Evolutionary conservation across 2,329 filamentous ascomycete species (phyloP).

Genomic region (Aciculosporium take): DNA sequence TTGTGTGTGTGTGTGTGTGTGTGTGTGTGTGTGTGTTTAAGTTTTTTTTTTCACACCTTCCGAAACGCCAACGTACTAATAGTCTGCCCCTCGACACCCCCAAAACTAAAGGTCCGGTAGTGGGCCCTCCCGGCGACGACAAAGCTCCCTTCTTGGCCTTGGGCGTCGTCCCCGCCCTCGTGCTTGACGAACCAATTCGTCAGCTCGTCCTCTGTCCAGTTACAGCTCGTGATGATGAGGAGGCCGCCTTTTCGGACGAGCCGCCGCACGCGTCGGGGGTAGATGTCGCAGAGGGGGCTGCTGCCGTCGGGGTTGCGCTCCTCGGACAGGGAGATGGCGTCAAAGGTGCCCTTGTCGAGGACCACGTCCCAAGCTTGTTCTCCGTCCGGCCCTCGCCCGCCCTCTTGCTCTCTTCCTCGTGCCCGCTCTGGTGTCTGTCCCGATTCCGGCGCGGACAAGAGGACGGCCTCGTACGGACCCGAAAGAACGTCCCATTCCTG

Average conservation of each 20-base stretch:
- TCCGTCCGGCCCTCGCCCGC: conserved; percentile 5
- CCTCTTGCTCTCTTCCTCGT: too few species aligned
- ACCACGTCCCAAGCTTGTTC: conserved; percentile 66
- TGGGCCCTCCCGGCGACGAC: conserved; percentile 53
- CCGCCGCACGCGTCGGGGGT: conserved; percentile 51
- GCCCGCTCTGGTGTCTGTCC: too few species aligned
- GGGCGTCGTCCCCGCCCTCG: background rate
- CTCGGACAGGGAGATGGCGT: conserved; percentile 69
- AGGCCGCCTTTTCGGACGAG: conserved; percentile 59
- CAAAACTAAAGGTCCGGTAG: conserved; percentile 82
- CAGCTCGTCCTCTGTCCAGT: conserved; percentile 91
- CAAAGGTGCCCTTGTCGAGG: conserved; percentile 96
- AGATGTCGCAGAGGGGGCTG: conserved; percentile 58
- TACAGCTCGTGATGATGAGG: conserved; percentile 85
- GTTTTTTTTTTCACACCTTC: conserved; percentile 18
- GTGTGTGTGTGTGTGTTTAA: too few species aligned
- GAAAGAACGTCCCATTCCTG: conserved; percentile 50
- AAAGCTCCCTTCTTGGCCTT: conserved; percentile 26
- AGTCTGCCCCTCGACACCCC: conserved; percentile 73
- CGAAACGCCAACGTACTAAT: conserved; percentile 78
- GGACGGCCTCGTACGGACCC: conserved; percentile 22
- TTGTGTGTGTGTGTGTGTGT: too few species aligned
- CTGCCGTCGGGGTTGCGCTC: conserved; percentile 37
- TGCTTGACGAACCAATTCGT: conserved; percentile 58
- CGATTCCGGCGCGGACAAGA: too few species aligned